These are phyloP conservation scores for Teratosphaeriaceae sp. DNA, from an alignment of 2,329 filamentous ascomycete genomes.

Conservation along the genomic window DNA sequence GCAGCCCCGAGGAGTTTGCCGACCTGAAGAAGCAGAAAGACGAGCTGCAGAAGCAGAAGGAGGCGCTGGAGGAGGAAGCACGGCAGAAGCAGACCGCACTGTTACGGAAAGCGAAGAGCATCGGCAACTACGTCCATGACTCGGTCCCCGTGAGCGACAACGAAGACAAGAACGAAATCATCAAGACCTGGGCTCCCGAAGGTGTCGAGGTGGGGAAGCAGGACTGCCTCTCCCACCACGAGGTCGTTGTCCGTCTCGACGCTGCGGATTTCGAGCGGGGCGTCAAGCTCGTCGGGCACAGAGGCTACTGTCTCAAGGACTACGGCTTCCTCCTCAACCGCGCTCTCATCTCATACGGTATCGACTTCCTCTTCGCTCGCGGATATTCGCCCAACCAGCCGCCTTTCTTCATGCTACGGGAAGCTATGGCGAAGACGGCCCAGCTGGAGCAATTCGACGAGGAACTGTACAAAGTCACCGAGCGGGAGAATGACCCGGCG, in stretches of 20 bases:
- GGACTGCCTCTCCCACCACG: slow-evolving; percentile 81
- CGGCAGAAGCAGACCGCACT: slow-evolving; percentile 67
- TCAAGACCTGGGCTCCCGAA: slow-evolving; percentile 75
- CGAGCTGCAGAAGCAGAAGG: slow-evolving; percentile 74
- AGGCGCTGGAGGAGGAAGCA: slow-evolving; percentile 66
- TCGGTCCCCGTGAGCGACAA: slow-evolving; percentile 77
- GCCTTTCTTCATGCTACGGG: slow-evolving; percentile 89
- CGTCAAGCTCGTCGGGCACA: slow-evolving; percentile 88
- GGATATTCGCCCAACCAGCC: slow-evolving; percentile 58
- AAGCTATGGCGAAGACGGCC: slow-evolving; percentile 96
- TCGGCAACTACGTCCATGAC: slow-evolving; percentile 89
- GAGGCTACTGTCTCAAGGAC: slow-evolving; percentile 84
- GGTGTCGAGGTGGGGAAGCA: slow-evolving; percentile 67
- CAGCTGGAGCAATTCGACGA: slow-evolving; percentile 97
- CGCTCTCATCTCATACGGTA: slow-evolving; percentile 88
- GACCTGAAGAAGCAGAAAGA: slow-evolving; percentile 73
- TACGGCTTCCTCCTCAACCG: slow-evolving; percentile 91
- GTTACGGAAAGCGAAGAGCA: slow-evolving; percentile 70
- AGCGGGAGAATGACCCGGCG: slow-evolving; percentile 69
- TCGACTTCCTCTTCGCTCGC: slow-evolving; percentile 77
- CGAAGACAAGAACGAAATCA: slow-evolving; percentile 73
- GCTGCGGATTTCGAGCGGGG: slow-evolving; percentile 91
- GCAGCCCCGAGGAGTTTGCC: slow-evolving; percentile 73
- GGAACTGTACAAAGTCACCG: slow-evolving; percentile 90
- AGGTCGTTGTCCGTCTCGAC: slow-evolving; percentile 79